phyloP scores from a whole-genome alignment of 1,139 yeast species.

The Taphrina populina region DNA sequence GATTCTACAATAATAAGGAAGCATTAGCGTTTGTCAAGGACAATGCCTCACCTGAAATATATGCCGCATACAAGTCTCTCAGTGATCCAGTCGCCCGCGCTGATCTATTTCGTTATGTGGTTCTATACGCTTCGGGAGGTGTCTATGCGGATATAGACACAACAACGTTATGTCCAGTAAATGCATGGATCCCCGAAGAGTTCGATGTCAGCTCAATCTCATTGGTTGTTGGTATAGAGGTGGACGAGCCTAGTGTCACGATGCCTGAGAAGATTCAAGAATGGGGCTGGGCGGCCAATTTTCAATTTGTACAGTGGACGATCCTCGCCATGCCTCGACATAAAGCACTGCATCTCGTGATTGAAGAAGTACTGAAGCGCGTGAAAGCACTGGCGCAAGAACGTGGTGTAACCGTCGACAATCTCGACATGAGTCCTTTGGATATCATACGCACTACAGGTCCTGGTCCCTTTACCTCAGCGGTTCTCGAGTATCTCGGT shows the following conservation, averaged over 20 bases:
- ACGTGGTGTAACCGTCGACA: conserved; percentile 45
- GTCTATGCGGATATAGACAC: conserved; percentile 91
- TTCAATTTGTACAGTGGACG: conserved; percentile 81
- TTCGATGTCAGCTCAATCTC: conserved; percentile 12
- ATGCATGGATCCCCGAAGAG: conserved; percentile 58
- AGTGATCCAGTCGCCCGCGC: conserved; percentile 80
- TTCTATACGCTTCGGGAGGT: conserved; percentile 86
- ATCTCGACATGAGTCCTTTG: conserved; percentile 53
- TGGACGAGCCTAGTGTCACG: conserved; percentile 19
- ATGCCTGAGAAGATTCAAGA: conserved; percentile 57
- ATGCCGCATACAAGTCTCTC: conserved; percentile 78
- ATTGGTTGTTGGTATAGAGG: conserved; percentile 31
- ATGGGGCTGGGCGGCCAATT: conserved; percentile 64
- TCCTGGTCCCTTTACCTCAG: conserved; percentile 90
- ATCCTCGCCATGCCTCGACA: conserved; percentile 83
- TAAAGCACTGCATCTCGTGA: conserved; percentile 77
- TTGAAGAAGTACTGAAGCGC: conserved; percentile 64
- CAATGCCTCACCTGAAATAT: conserved; percentile 70
- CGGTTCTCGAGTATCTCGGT: conserved; percentile 66
- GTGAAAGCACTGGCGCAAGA: conserved; percentile 39
- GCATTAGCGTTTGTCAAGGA: conserved; percentile 10
- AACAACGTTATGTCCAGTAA: conserved; percentile 57
- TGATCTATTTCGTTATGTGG: conserved; percentile 84
- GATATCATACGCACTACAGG: conserved; percentile 98
- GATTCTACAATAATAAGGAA: conserved; percentile 4